phyloP scores from a whole-genome alignment of 805 yeast species.

The Cyberlindnera nakhonratchasimensis region DNA sequence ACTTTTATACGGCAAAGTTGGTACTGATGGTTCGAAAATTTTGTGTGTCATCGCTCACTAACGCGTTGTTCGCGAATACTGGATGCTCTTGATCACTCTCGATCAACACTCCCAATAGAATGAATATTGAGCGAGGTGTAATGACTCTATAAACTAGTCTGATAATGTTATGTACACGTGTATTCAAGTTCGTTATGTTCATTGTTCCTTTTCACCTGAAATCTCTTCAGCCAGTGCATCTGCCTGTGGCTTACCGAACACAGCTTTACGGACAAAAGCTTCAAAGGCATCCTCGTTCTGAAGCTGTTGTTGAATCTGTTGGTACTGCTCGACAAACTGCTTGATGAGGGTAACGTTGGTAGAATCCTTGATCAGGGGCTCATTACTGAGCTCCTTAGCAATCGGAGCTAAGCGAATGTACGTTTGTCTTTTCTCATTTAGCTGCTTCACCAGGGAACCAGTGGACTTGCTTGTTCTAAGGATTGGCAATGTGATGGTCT shows the following conservation, averaged over 20 bases:
- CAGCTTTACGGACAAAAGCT: constrained; percentile 4
- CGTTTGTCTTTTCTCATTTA: constrained; percentile 16
- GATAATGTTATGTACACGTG: constrained; percentile 1
- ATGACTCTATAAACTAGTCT: neutral
- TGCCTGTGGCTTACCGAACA: constrained; percentile 16
- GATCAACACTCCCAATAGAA: too few species aligned
- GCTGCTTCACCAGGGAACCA: constrained; percentile 11
- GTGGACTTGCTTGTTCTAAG: constrained; percentile 9
- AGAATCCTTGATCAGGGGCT: constrained; percentile 12
- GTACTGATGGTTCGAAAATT: constrained; percentile 7
- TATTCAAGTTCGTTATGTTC: neutral
- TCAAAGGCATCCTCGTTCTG: constrained; percentile 9
- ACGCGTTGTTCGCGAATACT: constrained; percentile 1
- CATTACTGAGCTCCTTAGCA: constrained; percentile 14
- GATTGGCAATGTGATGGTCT: constrained; percentile 10
- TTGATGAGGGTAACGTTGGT: constrained; percentile 5
- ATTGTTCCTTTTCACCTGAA: constrained; percentile 4
- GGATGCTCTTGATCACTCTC: too few species aligned
- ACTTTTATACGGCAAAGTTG: too few species aligned
- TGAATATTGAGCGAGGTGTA: too few species aligned
- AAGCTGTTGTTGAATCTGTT: constrained; percentile 11
- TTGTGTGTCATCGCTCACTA: constrained; percentile 2
- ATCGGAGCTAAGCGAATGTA: constrained; percentile 27
- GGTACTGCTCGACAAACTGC: constrained; percentile 11
- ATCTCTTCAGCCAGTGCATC: constrained; percentile 1